Percentiles rank a stretch among this genome's conserved stretches.
These are phyloP conservation scores for Eucalyptus erythrocorys DNA, from an alignment of 345 rosid species.

Conservation along the genomic window DNA sequence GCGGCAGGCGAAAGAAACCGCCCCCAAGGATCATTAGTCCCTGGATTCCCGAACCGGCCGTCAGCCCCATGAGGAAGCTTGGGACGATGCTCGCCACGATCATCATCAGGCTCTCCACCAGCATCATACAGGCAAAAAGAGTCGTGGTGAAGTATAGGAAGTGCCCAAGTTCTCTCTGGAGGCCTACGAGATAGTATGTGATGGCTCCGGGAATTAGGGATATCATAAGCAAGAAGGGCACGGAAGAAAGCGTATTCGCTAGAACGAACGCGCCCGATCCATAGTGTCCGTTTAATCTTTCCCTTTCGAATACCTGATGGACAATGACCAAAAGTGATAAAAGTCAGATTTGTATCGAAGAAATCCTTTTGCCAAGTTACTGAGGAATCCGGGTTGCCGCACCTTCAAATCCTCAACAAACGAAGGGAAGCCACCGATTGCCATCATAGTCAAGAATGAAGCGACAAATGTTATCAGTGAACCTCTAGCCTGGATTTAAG, in stretches of 20 bases:
- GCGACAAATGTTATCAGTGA: constrained; percentile 26
- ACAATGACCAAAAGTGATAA: background rate
- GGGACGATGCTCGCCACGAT: constrained; percentile 38
- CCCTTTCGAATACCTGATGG: constrained; percentile 28
- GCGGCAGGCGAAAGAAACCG: constrained; percentile 38
- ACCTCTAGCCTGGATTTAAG: constrained; percentile 20
- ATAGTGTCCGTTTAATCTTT: constrained; percentile 51
- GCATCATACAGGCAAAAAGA: constrained; percentile 25
- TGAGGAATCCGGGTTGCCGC: background rate
- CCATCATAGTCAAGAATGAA: constrained; percentile 34
- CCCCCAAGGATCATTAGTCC: constrained; percentile 36
- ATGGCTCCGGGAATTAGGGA: constrained; percentile 37
- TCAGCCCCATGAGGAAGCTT: constrained; percentile 39
- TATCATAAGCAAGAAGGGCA: constrained; percentile 20
- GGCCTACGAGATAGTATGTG: constrained; percentile 18
- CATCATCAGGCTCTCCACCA: constrained; percentile 58
- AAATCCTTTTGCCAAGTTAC: background rate
- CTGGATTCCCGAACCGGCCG: constrained; percentile 42
- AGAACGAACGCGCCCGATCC: constrained; percentile 15
- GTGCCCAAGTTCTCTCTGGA: constrained; percentile 11
- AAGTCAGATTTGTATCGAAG: background rate
- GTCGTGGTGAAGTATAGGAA: constrained; percentile 14
- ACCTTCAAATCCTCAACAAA: constrained; percentile 59
- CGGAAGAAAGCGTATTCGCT: constrained; percentile 26
- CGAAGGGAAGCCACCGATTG: constrained; percentile 49